Base-by-base conservation (phyloP, 1,139 yeast species). In the Suhomyces wounanorum region DNA sequence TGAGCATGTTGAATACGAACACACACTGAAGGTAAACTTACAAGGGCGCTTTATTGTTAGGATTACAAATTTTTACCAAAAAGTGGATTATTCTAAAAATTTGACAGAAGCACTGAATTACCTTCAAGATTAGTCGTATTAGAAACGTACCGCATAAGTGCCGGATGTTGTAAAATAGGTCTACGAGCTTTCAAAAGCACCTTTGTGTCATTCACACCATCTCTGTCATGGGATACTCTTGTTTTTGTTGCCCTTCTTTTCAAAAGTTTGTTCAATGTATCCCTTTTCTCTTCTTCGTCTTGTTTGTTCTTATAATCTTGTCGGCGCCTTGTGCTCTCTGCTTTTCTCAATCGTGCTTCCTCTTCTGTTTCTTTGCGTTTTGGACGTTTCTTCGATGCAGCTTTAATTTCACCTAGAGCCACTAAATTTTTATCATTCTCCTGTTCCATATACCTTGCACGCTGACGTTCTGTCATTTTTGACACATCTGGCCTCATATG, bases 271-370 rank as follows among this genome's bases (percentile, higher is more conserved):
- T 91, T 92, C 56, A 94, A 77, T 0, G 97, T 92, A 58, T 91
- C 97, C 61, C 86, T 82, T 66, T 94, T 94, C 67, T 94, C 99
- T 66, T 90, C 97, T 63, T 91, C 98, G 39, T 89, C 72, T 55
- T 87, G 83, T 69, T 87, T 86, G 61, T 86, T 92, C 57, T 87
- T 86, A 62, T 91, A 80, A 63, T 94, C 94, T 66, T 88, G 88
- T 57, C 99, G 79, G 66, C 92, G 83, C 59, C 99, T 81, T 0
- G 97, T 94, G 62, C 83, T 85, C 64, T 94, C 99, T 1, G 96
- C 92, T 55, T 91, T 84, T 40, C 91, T 79, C 52, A 90, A 69
- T 37, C 89, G 89, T 39, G 84, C 79, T 67, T 92, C 96, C 64
- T 94, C 97, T 52, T 86, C 97, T 0, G 96, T 86, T 51, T 89